Percentiles rank a stretch among this genome's conserved stretches.
phyloP scores from a whole-genome alignment of 805 yeast species.

The Barnettozyma wickerhamii region DNA sequence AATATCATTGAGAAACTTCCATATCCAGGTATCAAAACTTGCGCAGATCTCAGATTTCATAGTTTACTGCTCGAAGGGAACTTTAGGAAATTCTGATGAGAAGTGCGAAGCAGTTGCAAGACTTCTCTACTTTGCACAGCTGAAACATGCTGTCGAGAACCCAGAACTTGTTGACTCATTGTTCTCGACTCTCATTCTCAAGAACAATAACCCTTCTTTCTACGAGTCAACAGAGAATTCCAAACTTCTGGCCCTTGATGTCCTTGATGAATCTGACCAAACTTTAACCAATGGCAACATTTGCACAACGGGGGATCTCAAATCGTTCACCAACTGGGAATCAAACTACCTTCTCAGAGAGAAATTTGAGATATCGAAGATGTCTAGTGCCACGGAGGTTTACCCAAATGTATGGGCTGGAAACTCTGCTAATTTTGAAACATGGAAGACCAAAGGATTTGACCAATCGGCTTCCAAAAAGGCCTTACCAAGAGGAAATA shows the following conservation, averaged over 20 bases:
- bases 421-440: conserved; percentile 67
- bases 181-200: conserved; percentile 21
- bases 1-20: conserved; percentile 77
- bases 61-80: conserved; percentile 61
- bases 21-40: conserved; percentile 77
- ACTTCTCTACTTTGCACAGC: conserved; percentile 41
- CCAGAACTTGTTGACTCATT: conserved; percentile 24
- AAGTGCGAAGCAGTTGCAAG: conserved; percentile 36
- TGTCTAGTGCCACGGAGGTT: conserved; percentile 75
- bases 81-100: conserved; percentile 24
- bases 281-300: conserved; percentile 18
- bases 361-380: conserved; percentile 73
- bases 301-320: conserved; percentile 35
- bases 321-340: conserved; percentile 57
- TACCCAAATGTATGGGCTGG: conserved; percentile 69
- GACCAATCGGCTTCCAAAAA: conserved; percentile 10
- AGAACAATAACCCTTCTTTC: conserved; percentile 13
- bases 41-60: conserved; percentile 71
- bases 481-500: conserved; percentile 4
- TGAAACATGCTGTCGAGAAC: conserved; percentile 25
- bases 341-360: conserved; percentile 67
- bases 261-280: conserved; percentile 16
- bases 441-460: conserved; percentile 21
- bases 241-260: conserved; percentile 23
- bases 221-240: conserved; percentile 10